A percentile compares a stretch with the other conserved stretches of the same genome.
phyloP scores from a whole-genome alignment of 2,329 filamentous ascomycete species.

The Colletotrichum navitas region DNA sequence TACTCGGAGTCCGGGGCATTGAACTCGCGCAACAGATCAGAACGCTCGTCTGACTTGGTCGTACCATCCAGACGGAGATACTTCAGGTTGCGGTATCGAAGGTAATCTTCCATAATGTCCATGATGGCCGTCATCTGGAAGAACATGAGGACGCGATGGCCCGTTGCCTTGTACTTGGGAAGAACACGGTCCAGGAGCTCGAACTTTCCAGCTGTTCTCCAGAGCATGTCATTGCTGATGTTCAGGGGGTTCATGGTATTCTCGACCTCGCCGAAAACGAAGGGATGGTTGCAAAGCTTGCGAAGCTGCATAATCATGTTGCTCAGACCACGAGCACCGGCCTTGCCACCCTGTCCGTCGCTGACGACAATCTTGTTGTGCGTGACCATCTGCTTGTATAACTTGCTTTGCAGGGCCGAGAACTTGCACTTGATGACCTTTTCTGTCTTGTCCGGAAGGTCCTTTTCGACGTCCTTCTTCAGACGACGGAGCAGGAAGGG shows the following conservation, averaged over 20 bases:
- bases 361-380: slow-evolving; percentile 95
- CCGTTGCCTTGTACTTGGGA: slow-evolving; percentile 91
- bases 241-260: slow-evolving; percentile 95
- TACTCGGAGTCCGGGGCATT: slow-evolving; percentile 92
- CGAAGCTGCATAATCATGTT: slow-evolving; percentile 99
- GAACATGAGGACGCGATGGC: slow-evolving; percentile 98
- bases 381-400: slow-evolving; percentile 97
- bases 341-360: slow-evolving; percentile 95
- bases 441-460: slow-evolving; percentile 98
- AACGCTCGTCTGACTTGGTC: slow-evolving; percentile 97
- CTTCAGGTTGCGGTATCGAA: slow-evolving; percentile 84
- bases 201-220: slow-evolving; percentile 97
- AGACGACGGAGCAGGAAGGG: slow-evolving; percentile 98
- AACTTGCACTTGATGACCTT: slow-evolving; percentile 99
- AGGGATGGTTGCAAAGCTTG: slow-evolving; percentile 98
- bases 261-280: slow-evolving; percentile 98
- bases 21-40: slow-evolving; percentile 88
- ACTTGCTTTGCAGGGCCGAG: slow-evolving; percentile 89
- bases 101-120: slow-evolving; percentile 99
- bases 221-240: slow-evolving; percentile 91
- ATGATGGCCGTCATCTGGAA: slow-evolving; percentile 99
- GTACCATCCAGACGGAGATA: slow-evolving; percentile 96
- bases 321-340: slow-evolving; percentile 91
- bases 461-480: slow-evolving; percentile 99
- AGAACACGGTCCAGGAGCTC: slow-evolving; percentile 92